Conservation (phyloP, 768 basidiomycete genomes). For the Termitomyces sp. region DNA sequence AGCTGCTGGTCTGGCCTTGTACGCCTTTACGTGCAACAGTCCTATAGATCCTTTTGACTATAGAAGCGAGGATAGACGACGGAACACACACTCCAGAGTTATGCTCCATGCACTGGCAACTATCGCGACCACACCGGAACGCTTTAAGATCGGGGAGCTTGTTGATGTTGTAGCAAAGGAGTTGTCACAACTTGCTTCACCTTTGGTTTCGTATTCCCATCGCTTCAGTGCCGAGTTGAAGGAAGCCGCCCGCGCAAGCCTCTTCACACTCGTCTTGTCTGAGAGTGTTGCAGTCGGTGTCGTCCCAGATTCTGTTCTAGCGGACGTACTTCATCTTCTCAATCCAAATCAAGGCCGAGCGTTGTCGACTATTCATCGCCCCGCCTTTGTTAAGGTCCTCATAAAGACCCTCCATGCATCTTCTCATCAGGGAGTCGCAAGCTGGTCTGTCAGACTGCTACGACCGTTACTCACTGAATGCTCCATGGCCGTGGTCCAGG, state of each 20-base stretch:
- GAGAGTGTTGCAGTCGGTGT: slow-evolving; percentile 28
- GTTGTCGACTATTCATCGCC: slow-evolving; percentile 20
- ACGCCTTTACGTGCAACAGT: slow-evolving; percentile 26
- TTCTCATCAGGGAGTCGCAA: no score
- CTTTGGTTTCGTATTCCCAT: slow-evolving; percentile 24
- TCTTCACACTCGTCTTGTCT: slow-evolving; percentile 33
- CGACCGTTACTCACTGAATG: slow-evolving; percentile 26
- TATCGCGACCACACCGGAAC: slow-evolving; percentile 26
- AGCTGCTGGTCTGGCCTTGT: slow-evolving; percentile 28
- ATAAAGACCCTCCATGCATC: no score
- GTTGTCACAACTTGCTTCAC: slow-evolving; percentile 29
- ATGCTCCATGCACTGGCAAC: slow-evolving; percentile 31
- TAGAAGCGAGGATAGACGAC: slow-evolving; percentile 25
- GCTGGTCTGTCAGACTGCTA: no score
- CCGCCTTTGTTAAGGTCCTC: slow-evolving; percentile 26
- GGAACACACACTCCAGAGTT: slow-evolving; percentile 25
- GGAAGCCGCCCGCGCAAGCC: slow-evolving; percentile 24
- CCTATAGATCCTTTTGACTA: slow-evolving; percentile 22
- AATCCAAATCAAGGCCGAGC: slow-evolving; percentile 27
- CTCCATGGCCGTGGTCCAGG: no score
- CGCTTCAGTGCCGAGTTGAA: slow-evolving; percentile 26
- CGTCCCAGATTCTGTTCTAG: slow-evolving; percentile 27
- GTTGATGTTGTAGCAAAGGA: slow-evolving; percentile 29
- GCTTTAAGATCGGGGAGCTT: slow-evolving; percentile 28
- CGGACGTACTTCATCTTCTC: slow-evolving; percentile 35